Percentiles rank a stretch among this genome's conserved stretches.
Conservation (phyloP, 106 monocot genomes). For the Triglochin maritima region DNA sequence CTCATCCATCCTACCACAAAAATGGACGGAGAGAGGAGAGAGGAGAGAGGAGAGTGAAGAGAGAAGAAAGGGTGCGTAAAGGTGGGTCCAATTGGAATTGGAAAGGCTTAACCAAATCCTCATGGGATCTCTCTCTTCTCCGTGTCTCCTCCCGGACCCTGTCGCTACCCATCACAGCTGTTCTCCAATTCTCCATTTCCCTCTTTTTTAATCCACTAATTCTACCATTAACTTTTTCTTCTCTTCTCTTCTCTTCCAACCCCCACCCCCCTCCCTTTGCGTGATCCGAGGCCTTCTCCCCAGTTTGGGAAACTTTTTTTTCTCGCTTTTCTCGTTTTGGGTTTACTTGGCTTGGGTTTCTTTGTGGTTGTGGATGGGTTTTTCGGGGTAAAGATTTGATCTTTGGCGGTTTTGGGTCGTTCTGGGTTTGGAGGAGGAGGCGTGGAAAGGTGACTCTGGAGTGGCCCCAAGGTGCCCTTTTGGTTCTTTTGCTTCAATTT, state of each 20-base stretch:
- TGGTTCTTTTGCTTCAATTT: no score
- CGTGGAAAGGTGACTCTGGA: no score
- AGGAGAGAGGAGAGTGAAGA: no score
- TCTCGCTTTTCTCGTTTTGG: no score
- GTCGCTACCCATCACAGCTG: constrained; percentile 7
- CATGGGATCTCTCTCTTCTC: not conserved
- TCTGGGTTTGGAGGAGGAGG: not conserved
- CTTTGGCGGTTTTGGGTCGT: not conserved
- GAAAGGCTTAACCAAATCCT: no score
- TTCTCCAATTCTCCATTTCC: not conserved
- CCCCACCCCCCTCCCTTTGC: not conserved
- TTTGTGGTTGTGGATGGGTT: not conserved
- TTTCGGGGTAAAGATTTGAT: not conserved
- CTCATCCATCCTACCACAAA: not conserved
- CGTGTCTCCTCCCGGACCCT: not conserved
- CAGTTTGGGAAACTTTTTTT: not conserved
- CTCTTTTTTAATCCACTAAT: not conserved
- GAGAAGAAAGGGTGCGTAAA: no score
- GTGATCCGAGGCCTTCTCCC: not conserved
- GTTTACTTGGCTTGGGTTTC: not conserved
- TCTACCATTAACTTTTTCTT: not conserved
- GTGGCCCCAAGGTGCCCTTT: no score
- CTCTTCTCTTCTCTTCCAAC: not conserved
- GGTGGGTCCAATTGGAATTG: no score
- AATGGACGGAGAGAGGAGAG: no score